phyloP scores from a whole-genome alignment of 495 filamentous ascomycete genomes.

The Xylaria longipes region DNA sequence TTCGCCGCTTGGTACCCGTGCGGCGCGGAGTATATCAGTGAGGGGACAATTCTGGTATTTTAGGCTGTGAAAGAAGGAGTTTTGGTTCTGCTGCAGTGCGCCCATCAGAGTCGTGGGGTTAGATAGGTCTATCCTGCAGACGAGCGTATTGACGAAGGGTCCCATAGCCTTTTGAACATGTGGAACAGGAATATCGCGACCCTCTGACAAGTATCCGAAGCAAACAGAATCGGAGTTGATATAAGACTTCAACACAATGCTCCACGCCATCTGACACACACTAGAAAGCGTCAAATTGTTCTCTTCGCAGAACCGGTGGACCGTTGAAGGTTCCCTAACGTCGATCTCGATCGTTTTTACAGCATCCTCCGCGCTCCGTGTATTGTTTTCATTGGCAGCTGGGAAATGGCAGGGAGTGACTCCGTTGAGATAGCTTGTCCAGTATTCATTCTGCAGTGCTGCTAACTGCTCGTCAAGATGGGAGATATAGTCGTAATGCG shows the following conservation, averaged over 20 bases:
- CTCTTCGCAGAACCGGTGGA: conserved; percentile 28
- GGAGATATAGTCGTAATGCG: neutral
- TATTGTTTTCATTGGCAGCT: conserved; percentile 25
- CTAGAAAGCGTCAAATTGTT: conserved; percentile 29
- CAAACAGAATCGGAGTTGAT: conserved; percentile 61
- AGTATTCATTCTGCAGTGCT: conserved; percentile 1
- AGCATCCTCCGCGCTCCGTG: neutral
- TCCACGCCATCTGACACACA: conserved; percentile 59
- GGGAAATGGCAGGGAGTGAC: conserved; percentile 40
- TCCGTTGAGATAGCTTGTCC: conserved; percentile 35
- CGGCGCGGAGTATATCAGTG: conserved; percentile 48
- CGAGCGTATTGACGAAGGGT: conserved; percentile 38
- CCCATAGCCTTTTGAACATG: conserved; percentile 34
- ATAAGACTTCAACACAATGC: conserved; percentile 59
- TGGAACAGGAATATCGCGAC: too few species aligned
- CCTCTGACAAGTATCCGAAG: conserved; percentile 53
- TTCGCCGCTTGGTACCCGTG: conserved; percentile 36
- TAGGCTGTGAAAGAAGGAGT: conserved; percentile 43
- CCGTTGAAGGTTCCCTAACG: neutral
- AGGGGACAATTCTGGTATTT: conserved; percentile 49
- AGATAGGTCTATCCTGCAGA: conserved; percentile 18
- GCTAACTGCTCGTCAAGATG: neutral
- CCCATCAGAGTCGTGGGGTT: conserved; percentile 28
- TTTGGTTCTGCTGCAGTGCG: conserved; percentile 42
- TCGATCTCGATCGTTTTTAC: neutral